These are phyloP conservation scores for Lactarius trivialis DNA, from an alignment of 768 basidiomycete species.

Conservation along the genomic window DNA sequence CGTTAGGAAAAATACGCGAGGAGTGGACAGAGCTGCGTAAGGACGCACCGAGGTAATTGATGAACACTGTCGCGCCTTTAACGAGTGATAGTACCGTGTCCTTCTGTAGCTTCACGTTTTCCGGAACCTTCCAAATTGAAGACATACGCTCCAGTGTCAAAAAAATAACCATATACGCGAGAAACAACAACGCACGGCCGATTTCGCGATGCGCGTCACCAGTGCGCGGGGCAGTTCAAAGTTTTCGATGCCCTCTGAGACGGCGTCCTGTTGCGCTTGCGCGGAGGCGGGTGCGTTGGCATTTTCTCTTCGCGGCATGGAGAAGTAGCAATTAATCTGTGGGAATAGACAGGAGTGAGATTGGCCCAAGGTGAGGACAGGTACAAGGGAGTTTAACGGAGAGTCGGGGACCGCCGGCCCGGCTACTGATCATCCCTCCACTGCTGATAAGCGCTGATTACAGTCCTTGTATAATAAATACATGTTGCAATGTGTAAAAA, in stretches of 20 bases:
- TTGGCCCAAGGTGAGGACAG: neutral
- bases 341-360: neutral
- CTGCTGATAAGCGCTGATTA: too few relatives aligned
- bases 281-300: slow-evolving; percentile 52
- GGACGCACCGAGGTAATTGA: slow-evolving; percentile 80
- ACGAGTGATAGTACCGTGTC: slow-evolving; percentile 80
- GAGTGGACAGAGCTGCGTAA: neutral
- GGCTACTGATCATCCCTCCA: neutral
- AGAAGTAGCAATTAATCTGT: too few relatives aligned
- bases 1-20: neutral
- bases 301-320: slow-evolving; percentile 68
- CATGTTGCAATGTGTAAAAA: neutral
- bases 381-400: neutral
- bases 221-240: slow-evolving; percentile 82
- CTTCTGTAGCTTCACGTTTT: slow-evolving; percentile 81
- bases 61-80: slow-evolving; percentile 91
- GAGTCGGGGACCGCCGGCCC: neutral
- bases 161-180: neutral
- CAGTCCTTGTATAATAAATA: neutral
- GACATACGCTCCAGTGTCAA: neutral
- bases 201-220: slow-evolving; percentile 80
- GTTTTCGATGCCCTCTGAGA: slow-evolving; percentile 82
- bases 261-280: slow-evolving; percentile 71
- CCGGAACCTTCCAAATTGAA: slow-evolving; percentile 53
- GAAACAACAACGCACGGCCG: slow-evolving; percentile 47